These are phyloP conservation scores for Hypoxylon sp. DNA, from an alignment of 2,329 filamentous ascomycete genomes.

Conservation along the genomic window DNA sequence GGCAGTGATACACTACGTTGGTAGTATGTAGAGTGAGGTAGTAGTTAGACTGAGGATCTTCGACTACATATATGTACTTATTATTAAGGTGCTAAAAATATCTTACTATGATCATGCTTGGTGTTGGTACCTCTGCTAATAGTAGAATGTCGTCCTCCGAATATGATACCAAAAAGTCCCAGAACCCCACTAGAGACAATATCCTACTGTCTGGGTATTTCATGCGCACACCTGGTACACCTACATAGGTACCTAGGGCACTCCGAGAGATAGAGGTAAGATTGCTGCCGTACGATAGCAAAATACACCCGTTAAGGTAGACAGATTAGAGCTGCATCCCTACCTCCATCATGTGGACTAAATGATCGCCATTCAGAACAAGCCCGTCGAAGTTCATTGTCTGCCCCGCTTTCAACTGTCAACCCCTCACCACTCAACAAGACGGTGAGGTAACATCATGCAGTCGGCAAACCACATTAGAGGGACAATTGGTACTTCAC, in stretches of 20 bases:
- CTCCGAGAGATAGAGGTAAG: slow-evolving; percentile 1
- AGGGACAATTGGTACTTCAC: slow-evolving; percentile 18
- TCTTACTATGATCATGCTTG: slow-evolving; percentile 6
- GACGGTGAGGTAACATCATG: slow-evolving; percentile 39
- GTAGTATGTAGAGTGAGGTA: no score
- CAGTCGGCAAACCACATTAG: slow-evolving; percentile 38
- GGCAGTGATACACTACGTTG: neutral
- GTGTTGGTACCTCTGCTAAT: neutral
- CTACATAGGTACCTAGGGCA: neutral
- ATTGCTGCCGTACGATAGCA: slow-evolving; percentile 9
- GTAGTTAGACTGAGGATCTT: neutral
- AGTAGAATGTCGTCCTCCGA: neutral
- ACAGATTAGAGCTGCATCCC: neutral
- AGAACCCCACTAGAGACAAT: neutral
- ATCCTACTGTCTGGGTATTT: neutral
- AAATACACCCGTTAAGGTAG: neutral
- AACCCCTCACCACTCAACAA: slow-evolving; percentile 40
- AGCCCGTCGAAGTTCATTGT: slow-evolving; percentile 29
- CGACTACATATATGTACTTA: neutral
- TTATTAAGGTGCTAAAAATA: slow-evolving; percentile 10
- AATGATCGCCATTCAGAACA: slow-evolving; percentile 22
- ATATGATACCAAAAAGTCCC: neutral
- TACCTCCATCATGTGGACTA: slow-evolving; percentile 15
- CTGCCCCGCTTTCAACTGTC: slow-evolving; percentile 41
- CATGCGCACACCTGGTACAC: neutral